phyloP scores from a whole-genome alignment of 305 asterid genomes.

The Fraxinus paxiana region DNA sequence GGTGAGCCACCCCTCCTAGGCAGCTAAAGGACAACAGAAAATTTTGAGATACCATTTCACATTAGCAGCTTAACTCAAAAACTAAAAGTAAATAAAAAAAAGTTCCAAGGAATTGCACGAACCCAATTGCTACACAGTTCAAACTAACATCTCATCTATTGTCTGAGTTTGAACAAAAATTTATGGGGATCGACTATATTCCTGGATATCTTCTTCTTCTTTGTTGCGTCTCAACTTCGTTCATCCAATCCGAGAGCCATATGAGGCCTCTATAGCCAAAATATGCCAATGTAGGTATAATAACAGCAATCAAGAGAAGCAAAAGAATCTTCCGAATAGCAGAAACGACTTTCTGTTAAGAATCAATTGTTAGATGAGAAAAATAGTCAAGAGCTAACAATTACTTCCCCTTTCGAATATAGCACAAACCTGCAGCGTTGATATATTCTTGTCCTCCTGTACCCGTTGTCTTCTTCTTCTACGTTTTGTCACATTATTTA shows the following conservation, averaged over 20 bases:
- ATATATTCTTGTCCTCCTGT: constrained; percentile 46
- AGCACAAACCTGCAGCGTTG: constrained; percentile 57
- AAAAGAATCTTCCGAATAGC: constrained; percentile 38
- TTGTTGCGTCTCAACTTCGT: constrained; percentile 52
- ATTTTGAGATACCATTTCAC: neutral
- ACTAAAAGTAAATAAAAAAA: neutral
- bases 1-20: neutral
- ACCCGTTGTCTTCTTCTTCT: constrained; percentile 52
- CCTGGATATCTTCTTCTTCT: constrained; percentile 41
- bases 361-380: constrained; percentile 17
- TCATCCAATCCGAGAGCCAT: constrained; percentile 83
- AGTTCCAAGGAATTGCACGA: neutral
- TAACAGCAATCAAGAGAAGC: constrained; percentile 30
- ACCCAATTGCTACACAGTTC: neutral
- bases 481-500: constrained; percentile 47
- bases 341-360: constrained; percentile 47
- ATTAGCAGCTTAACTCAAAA: neutral
- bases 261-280: constrained; percentile 58
- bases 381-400: constrained; percentile 6
- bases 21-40: neutral
- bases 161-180: neutral
- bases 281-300: constrained; percentile 39
- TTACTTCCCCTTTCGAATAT: neutral
- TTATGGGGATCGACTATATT: constrained; percentile 20
- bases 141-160: neutral